Percentiles rank a stretch among this genome's conserved stretches.
phyloP scores from a whole-genome alignment of 176 grass and related monocot species.

The Thalia dealbata region DNA sequence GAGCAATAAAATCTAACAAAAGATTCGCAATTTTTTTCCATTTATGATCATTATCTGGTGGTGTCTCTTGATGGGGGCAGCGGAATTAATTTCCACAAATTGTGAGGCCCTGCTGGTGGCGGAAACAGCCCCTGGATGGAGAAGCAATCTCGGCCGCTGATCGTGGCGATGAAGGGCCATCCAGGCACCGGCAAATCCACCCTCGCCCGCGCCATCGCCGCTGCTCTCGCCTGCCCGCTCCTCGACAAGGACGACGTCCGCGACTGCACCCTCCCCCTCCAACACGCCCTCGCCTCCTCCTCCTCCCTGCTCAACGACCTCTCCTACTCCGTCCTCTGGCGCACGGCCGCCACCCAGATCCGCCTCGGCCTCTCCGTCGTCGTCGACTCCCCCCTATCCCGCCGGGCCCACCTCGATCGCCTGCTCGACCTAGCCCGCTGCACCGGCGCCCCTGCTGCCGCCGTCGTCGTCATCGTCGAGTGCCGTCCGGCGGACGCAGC shows the following conservation, averaged over 20 bases:
- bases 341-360: conserved; percentile 44
- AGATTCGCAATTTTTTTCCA: too few relatives aligned
- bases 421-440: conserved; percentile 16
- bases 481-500: conserved; percentile 34
- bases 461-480: conserved; percentile 45
- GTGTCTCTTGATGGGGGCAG: too few relatives aligned
- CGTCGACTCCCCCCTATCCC: conserved; percentile 62
- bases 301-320: conserved; percentile 48
- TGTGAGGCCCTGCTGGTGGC: too few relatives aligned
- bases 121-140: background rate
- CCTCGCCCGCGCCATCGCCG: conserved; percentile 40
- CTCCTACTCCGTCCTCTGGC: conserved; percentile 55
- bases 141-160: conserved; percentile 11
- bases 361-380: conserved; percentile 52
- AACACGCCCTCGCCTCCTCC: conserved; percentile 13
- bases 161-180: conserved; percentile 90
- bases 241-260: conserved; percentile 93
- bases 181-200: conserved; percentile 85
- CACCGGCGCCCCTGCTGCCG: background rate
- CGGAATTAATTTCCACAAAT: too few relatives aligned
- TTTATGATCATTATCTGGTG: too few relatives aligned
- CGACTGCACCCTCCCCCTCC: conserved; percentile 62
- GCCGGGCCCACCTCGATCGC: conserved; percentile 36
- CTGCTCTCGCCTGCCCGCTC: conserved; percentile 40
- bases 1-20: too few relatives aligned